phyloP scores from a whole-genome alignment of 2,329 filamentous ascomycete species.

The Periconia digitata region DNA sequence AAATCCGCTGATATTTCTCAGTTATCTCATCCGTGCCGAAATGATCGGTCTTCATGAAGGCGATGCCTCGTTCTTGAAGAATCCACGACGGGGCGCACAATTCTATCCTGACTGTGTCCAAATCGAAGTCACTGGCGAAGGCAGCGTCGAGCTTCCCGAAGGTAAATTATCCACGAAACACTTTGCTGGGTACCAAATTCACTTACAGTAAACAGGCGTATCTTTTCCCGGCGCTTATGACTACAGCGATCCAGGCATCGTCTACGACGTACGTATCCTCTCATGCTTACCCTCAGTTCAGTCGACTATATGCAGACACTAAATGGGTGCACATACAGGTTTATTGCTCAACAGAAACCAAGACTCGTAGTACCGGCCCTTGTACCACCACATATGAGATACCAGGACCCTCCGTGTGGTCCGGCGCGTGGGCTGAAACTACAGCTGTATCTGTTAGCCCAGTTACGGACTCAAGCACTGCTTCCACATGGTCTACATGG shows the following conservation, averaged over 20 bases:
- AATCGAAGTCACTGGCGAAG: constrained; percentile 40
- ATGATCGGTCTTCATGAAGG: constrained; percentile 49
- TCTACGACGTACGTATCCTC: constrained; percentile 34
- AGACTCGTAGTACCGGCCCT: constrained; percentile 22
- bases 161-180: constrained; percentile 2
- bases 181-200: background rate
- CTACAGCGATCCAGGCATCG: constrained; percentile 38
- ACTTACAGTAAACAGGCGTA: constrained; percentile 28
- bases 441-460: constrained; percentile 33
- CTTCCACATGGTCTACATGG: constrained; percentile 32
- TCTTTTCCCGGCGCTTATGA: constrained; percentile 49
- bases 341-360: constrained; percentile 41
- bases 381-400: constrained; percentile 42
- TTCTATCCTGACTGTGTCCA: constrained; percentile 49
- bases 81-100: constrained; percentile 37
- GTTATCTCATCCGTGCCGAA: constrained; percentile 47
- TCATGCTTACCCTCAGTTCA: constrained; percentile 2
- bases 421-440: constrained; percentile 35
- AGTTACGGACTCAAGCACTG: constrained; percentile 28
- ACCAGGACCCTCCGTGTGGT: constrained; percentile 45
- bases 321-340: constrained; percentile 18
- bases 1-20: constrained; percentile 34
- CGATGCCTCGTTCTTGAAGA: constrained; percentile 28
- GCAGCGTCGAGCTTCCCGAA: constrained; percentile 29
- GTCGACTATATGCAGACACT: background rate